These are phyloP conservation scores for Globisporangium uncinulatum DNA, from an alignment of 352 stramenopile species.

Conservation along the genomic window DNA sequence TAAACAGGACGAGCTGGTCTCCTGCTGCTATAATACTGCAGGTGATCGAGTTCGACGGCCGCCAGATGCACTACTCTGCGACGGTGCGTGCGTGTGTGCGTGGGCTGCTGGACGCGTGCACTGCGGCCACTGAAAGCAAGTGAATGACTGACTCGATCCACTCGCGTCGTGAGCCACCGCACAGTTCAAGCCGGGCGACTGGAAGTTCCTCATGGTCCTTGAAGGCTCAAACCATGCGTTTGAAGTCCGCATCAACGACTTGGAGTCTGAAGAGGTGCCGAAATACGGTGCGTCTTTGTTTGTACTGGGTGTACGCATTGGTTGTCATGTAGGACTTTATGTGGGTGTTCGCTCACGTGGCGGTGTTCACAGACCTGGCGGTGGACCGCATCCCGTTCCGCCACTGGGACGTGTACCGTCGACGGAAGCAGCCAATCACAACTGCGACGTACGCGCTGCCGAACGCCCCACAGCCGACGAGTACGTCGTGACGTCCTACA, in stretches of 20 bases:
- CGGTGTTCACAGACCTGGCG: conserved; percentile 42
- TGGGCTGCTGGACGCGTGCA: neutral
- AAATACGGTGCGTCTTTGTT: conserved; percentile 64
- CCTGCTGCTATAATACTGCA: too few relatives aligned
- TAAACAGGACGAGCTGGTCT: too few relatives aligned
- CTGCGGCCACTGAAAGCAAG: neutral
- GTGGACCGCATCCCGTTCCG: conserved; percentile 78
- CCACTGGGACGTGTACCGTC: conserved; percentile 77
- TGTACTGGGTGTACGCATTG: neutral
- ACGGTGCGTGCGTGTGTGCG: conserved; percentile 34
- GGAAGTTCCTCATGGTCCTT: conserved; percentile 74
- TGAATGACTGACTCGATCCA: conserved; percentile 3
- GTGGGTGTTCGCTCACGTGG: too few relatives aligned
- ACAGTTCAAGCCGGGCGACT: conserved; percentile 67
- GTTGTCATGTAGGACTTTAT: too few relatives aligned
- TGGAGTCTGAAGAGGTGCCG: conserved; percentile 63
- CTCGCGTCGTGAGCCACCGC: neutral
- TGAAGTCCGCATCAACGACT: conserved; percentile 84
- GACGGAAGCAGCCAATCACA: conserved; percentile 47
- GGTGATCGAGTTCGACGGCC: conserved; percentile 72
- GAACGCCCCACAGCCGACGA: conserved; percentile 14
- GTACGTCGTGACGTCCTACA: too few relatives aligned
- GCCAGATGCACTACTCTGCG: conserved; percentile 77
- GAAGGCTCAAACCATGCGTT: conserved; percentile 68
- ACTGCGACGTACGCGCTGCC: conserved; percentile 35